phyloP scores from a whole-genome alignment of 805 yeast genomes.

The Pichia manshurica region DNA sequence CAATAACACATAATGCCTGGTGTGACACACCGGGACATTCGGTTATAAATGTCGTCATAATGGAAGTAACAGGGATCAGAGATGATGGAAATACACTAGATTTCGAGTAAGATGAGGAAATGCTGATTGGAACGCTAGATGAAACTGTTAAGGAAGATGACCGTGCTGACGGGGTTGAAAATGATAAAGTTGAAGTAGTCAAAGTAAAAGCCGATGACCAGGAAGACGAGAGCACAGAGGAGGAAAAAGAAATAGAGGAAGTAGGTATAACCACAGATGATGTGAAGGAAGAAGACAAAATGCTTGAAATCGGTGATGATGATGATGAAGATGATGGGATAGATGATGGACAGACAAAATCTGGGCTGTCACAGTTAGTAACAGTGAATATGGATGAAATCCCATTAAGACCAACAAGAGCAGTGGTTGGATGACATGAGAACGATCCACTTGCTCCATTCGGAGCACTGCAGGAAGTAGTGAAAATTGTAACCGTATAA shows the following conservation, averaged over 20 bases:
- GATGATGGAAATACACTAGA: not conserved
- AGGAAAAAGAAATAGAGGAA: not conserved
- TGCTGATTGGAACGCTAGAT: too few species aligned
- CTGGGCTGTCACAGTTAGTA: slow-evolving; percentile 15
- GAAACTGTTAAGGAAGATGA: too few species aligned
- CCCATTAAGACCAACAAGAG: slow-evolving; percentile 8
- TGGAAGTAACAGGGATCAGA: not conserved
- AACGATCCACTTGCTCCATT: slow-evolving; percentile 15
- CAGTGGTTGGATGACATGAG: slow-evolving; percentile 12
- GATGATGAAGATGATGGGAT: not conserved
- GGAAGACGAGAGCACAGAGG: not conserved
- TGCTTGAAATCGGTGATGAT: not conserved
- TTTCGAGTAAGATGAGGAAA: too few species aligned
- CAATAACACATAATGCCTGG: slow-evolving; percentile 1
- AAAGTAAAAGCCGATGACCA: not conserved
- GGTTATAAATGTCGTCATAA: not conserved
- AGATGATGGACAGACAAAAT: slow-evolving; percentile 8
- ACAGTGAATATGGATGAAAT: slow-evolving; percentile 10
- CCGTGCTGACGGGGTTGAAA: not conserved
- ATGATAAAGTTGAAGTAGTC: not conserved
- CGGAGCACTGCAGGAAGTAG: slow-evolving; percentile 16
- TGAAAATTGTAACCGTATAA: slow-evolving; percentile 9
- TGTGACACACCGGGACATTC: not conserved
- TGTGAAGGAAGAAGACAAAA: not conserved
- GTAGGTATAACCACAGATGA: not conserved